Base-by-base conservation (phyloP, 129 eudicot species). In the Artemisia argyi region DNA sequence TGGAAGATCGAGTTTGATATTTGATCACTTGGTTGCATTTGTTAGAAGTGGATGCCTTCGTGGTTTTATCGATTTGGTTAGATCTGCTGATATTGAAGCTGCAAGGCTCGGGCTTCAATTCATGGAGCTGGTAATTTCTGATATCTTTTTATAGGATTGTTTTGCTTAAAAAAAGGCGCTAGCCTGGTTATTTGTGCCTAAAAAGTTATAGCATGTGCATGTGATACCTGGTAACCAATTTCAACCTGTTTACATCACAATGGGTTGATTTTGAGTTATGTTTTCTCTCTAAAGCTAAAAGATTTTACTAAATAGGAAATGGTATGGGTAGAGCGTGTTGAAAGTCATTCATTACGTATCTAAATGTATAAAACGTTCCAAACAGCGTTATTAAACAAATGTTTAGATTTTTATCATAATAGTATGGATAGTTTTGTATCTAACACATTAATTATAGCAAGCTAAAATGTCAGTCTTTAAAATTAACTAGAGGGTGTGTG, bases 21-120 rank as follows among this genome's bases (percentile, higher is more conserved):
- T 71, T n/a, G 99, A 88, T 54, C 99, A 94, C 84, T 79, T 94
- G 84, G 87, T 86, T 69, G 82, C 91, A n/a, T 86, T 90, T 68
- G 93, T 90, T 79, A 77, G 81, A 49, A 69, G 82, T 66, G 97
- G 99, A 75, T 94, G 97, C 71, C 91, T 94, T 58, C 79, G 82
- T 49, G 97, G 99, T 77, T 94, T 90, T 51, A 71, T 90, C 16
- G 88, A 79, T 76, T 78, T 94, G 81, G 97, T 94, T 69, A 86
- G 99, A 73, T 94, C 99, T 70, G 99, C 93, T 69, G 99, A 94
- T 84, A 77, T 83, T 46, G 99, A 94, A 86, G 99, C 99, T 60
- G 97, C 97, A 42, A 77, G 88, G 76, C 79, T 94, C 7, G 99
- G 99, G 56, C 89, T 94, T 71, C 99, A 94, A 71, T 94, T 94